Base-by-base conservation (phyloP, 495 filamentous ascomycete genomes). In the Aspergillus indologenus region DNA sequence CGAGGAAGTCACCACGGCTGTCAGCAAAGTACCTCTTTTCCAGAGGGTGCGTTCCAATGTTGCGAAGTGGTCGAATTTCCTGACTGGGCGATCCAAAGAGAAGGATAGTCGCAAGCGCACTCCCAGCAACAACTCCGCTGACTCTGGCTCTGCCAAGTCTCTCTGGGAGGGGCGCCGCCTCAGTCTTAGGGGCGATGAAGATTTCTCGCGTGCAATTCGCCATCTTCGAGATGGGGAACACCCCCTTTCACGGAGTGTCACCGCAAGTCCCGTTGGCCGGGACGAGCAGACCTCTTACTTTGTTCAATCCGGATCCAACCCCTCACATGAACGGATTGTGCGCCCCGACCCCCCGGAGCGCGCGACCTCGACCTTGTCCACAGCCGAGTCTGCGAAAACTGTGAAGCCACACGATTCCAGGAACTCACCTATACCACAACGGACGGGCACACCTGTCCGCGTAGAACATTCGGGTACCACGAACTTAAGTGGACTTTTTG, bases 1-100 rank as follows among this genome's bases (percentile, higher is more conserved):
- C 53, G 85, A 88, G 64, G 94, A 99, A 70, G 85, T 99, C 59
- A 90, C 90, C 23, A 84, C 83, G 45, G 95, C 94, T 53, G 95
- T 99, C 60, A 87, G 94, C 18, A 91, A 90, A 50, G 84, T 97
- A 42, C 91, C 87, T 5, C 84, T 97, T 59, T 80, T 98, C 7
- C 88, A 95, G 67, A 85, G 90, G 31, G 77, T 80, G 50, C 74
- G 74, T 19, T 78, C 75, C 21, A 77, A 78, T 53, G 75, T 79
- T 14, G 74, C 75, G 22, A 89, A 87, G 65, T 79, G 84, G 56
- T 78, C 84, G 4, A 77, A 72, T 19, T 85, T 83, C 63, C 77
- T 89, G 47, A 81, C 84, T 49, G 83, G 86, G 57, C 76, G 78
- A 42, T 81, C 82, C 4, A 80, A 82, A 61, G 85, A 62, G 71